Conservation (phyloP, 1,284 basidiomycete species). For the Irpex lacteus region DNA sequence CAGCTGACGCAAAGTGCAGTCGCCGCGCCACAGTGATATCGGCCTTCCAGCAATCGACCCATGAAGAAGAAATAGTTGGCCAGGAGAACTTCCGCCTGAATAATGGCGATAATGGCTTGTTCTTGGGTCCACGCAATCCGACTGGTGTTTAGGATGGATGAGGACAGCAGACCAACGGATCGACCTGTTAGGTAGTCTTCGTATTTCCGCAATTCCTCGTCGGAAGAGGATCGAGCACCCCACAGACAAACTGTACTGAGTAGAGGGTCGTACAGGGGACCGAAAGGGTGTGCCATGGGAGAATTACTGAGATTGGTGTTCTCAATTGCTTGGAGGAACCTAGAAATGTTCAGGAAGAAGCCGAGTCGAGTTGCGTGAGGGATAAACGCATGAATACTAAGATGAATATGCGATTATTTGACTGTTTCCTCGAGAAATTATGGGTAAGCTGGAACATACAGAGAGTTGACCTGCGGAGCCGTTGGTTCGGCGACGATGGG, state of each 20-base stretch:
- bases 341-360: conserved; percentile 41
- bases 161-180: conserved; percentile 40
- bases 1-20: conserved; percentile 36
- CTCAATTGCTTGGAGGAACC: conserved; percentile 25
- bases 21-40: conserved; percentile 41
- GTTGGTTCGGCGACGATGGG: background rate
- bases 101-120: conserved; percentile 46
- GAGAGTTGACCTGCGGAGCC: background rate
- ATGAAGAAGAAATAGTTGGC: conserved; percentile 42
- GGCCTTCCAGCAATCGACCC: conserved; percentile 40
- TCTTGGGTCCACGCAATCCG: conserved; percentile 3
- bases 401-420: background rate
- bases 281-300: background rate
- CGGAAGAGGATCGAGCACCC: conserved; percentile 39
- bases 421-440: background rate
- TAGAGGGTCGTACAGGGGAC: conserved; percentile 42
- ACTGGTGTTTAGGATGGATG: conserved; percentile 31
- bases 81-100: conserved; percentile 53
- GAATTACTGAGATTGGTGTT: background rate
- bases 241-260: conserved; percentile 48
- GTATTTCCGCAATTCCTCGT: conserved; percentile 20
- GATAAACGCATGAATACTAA: conserved; percentile 23
- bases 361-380: conserved; percentile 23
- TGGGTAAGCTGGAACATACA: conserved; percentile 3
- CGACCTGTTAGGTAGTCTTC: conserved; percentile 41